Evolutionary conservation across 1,284 basidiomycete species (phyloP), one percentile per base, ranked within the genome.

Genomic region (Irpex lacteus): DNA sequence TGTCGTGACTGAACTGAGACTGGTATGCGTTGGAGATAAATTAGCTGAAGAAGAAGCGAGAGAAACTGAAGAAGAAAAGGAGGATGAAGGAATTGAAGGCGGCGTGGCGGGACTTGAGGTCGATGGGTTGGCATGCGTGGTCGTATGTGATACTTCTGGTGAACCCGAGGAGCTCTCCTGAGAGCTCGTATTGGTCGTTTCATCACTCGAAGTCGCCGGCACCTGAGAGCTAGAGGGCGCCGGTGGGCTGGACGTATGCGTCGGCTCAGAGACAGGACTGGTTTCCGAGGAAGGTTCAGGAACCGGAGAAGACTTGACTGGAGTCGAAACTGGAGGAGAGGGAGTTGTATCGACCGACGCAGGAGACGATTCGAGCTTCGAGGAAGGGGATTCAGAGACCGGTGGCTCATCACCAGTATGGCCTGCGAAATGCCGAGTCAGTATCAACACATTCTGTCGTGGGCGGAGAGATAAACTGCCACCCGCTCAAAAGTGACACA

Each of bases 391-490:
- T 32, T 19, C 55, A 57, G 57, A 59, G 49, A 18, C 8, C 15
- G 37, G 19, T 37, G 61, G 61, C 54, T 58, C 61, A 62, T 62
- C 61, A 58, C 61, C 61, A 62, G 61, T 62, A 62, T 62, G 61
- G 32, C 61, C 61, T 62, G 55, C 26, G 49, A 52, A 32, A 61
- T 13, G 21, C 11, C 18, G 37, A 9, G 18, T 49, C 2, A 50
- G 59, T 26, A 9, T 52, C 13, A 18, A 52, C 50, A 52, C n/a
- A 52, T 52, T 52, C 50, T 52, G 50, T 52, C 50, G 50, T 52
- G 50, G 2, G 2, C 18, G 13, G 50, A 7, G 50, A 52, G 19
- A 13, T 5, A 11, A 18, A 15, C 50, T 53, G 50, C 9, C 18
- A 18, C 3, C 3, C 54, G 54, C 26, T 11, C 19, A 8, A 8